phyloP scores from a whole-genome alignment of 495 filamentous ascomycete species.

The Chaetomidium leptoderma region DNA sequence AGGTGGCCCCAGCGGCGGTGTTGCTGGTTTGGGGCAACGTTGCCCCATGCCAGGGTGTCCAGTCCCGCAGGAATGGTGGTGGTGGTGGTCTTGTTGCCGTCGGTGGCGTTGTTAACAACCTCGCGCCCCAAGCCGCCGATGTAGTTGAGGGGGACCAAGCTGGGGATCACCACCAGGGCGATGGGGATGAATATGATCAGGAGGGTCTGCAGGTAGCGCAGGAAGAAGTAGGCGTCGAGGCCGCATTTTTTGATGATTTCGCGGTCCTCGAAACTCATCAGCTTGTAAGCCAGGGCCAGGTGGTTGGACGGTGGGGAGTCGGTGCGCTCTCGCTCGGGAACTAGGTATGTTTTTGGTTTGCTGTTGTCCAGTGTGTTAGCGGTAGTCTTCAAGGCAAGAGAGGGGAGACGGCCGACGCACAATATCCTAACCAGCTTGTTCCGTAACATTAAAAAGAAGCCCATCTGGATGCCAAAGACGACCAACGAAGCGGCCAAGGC shows the following conservation, averaged over 20 bases:
- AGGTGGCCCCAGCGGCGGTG: conserved; percentile 86
- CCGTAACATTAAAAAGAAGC: conserved; percentile 72
- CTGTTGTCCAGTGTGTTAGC: conserved; percentile 35
- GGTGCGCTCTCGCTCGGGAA: conserved; percentile 80
- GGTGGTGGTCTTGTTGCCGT: conserved; percentile 7
- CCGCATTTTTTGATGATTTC: conserved; percentile 94
- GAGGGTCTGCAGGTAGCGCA: conserved; percentile 89
- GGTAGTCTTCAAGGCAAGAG: neutral
- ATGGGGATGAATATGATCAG: conserved; percentile 87
- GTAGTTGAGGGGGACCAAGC: conserved; percentile 80
- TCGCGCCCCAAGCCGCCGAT: conserved; percentile 62
- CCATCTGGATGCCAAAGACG: conserved; percentile 73
- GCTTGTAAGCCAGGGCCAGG: conserved; percentile 62
- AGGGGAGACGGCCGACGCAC: conserved; percentile 48
- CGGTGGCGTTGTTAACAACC: conserved; percentile 39
- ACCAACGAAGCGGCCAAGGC: conserved; percentile 67
- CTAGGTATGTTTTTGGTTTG: conserved; percentile 85
- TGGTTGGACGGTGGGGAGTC: conserved; percentile 64
- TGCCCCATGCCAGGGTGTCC: conserved; percentile 85
- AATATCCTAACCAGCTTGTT: conserved; percentile 80
- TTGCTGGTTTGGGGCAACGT: conserved; percentile 66
- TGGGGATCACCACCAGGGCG: conserved; percentile 72
- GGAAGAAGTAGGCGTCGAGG: conserved; percentile 95
- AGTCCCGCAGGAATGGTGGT: conserved; percentile 51
- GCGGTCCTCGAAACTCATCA: conserved; percentile 75